A percentile compares a stretch with the other conserved stretches of the same genome.
phyloP scores from a whole-genome alignment of 2,329 filamentous ascomycete species.

The Stenocarpella maydis region DNA sequence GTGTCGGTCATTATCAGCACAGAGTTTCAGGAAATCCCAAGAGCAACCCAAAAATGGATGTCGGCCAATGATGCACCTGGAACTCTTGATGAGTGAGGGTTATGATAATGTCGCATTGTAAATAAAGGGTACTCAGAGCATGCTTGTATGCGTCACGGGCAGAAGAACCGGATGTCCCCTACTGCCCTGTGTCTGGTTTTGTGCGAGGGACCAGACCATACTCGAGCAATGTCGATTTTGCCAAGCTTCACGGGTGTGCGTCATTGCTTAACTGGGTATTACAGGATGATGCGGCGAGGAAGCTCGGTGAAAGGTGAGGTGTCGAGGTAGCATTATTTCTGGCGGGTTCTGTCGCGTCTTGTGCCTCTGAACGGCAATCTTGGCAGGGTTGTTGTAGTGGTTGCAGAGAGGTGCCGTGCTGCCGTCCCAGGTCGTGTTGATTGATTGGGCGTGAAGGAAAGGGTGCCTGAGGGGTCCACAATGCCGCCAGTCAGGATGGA shows the following conservation, averaged over 20 bases:
- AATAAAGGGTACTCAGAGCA: constrained; percentile 27
- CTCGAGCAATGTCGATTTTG: background rate
- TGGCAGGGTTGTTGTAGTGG: background rate
- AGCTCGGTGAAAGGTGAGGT: background rate
- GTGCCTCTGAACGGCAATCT: background rate
- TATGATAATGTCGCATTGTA: constrained; percentile 28
- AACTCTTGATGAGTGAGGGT: constrained; percentile 13
- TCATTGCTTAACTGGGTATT: no score
- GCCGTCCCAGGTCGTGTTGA: constrained; percentile 9
- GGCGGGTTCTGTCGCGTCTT: constrained; percentile 14
- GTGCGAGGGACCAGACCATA: background rate
- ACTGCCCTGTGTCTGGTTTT: background rate
- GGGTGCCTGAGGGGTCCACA: constrained; percentile 25
- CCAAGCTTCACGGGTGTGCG: constrained; percentile 6
- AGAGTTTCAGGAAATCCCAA: background rate
- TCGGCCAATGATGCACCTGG: constrained; percentile 1
- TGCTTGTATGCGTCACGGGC: constrained; percentile 19
- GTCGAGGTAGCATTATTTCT: background rate
- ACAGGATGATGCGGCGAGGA: constrained; percentile 5
- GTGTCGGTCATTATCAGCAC: background rate
- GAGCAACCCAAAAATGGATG: background rate
- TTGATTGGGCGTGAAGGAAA: constrained; percentile 17
- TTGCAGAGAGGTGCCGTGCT: background rate
- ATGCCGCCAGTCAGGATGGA: background rate
- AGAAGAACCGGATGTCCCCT: constrained; percentile 16